Conservation (phyloP, 495 filamentous ascomycete species). For the Tuber brumale region DNA sequence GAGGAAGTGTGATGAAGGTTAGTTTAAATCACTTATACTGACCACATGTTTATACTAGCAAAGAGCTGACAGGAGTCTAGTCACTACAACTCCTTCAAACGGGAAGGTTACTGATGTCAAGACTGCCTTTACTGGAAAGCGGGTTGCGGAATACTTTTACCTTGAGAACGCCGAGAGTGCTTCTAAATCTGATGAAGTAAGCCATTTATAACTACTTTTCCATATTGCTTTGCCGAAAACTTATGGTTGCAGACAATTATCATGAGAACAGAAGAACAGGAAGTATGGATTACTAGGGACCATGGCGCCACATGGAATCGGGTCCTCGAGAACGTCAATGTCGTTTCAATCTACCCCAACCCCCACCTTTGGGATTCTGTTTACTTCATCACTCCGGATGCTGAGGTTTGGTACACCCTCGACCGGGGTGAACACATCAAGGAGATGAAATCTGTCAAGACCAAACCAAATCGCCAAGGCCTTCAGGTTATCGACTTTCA, state of each 20-base stretch:
- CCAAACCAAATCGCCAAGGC: conserved; percentile 39
- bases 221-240: neutral
- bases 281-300: conserved; percentile 66
- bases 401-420: conserved; percentile 67
- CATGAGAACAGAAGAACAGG: conserved; percentile 59
- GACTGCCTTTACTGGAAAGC: conserved; percentile 53
- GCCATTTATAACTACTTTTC: neutral
- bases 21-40: neutral
- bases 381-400: conserved; percentile 68
- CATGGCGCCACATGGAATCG: conserved; percentile 75
- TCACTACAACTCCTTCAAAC: conserved; percentile 43
- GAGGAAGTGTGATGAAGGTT: conserved; percentile 49
- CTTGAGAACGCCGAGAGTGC: conserved; percentile 69
- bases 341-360: conserved; percentile 66
- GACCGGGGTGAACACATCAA: conserved; percentile 60
- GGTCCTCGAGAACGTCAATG: conserved; percentile 54
- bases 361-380: conserved; percentile 70
- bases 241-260: conserved; percentile 56
- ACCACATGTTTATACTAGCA: neutral
- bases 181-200: conserved; percentile 56
- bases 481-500: conserved; percentile 66
- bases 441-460: conserved; percentile 35
- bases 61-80: conserved; percentile 22
- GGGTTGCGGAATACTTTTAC: conserved; percentile 64
- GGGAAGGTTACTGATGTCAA: conserved; percentile 56